These are phyloP conservation scores for Ajuga chamaepitys DNA, from an alignment of 257 asterid species.

Conservation along the genomic window DNA sequence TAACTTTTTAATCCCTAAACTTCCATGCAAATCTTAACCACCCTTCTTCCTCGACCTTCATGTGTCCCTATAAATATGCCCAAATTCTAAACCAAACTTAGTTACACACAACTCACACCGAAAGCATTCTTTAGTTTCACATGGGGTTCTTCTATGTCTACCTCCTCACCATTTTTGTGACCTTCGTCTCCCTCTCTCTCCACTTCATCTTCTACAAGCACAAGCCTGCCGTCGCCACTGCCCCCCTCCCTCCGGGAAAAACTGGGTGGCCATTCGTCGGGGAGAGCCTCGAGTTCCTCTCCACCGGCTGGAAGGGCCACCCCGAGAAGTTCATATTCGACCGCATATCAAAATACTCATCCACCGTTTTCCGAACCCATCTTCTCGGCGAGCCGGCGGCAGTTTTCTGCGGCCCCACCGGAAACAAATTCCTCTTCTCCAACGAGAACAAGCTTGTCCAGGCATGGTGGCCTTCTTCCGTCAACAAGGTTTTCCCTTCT, in stretches of 20 bases:
- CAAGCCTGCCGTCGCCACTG: slow-evolving; percentile 15
- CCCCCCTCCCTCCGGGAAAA: slow-evolving; percentile 36
- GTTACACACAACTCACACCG: slow-evolving; percentile 2
- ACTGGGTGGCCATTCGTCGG: slow-evolving; percentile 48
- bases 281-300: slow-evolving; percentile 45
- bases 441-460: slow-evolving; percentile 57
- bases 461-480: slow-evolving; percentile 50
- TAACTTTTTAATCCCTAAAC: too few relatives aligned
- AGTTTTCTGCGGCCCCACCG: slow-evolving; percentile 42
- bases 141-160: slow-evolving; percentile 55
- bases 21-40: too few relatives aligned
- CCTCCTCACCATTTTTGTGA: slow-evolving; percentile 37
- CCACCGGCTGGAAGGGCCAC: slow-evolving; percentile 46
- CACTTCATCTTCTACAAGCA: slow-evolving; percentile 47
- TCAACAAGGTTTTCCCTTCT: slow-evolving; percentile 50
- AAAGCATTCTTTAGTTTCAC: not conserved
- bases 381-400: slow-evolving; percentile 40
- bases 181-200: slow-evolving; percentile 39
- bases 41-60: not conserved
- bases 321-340: slow-evolving; percentile 53
- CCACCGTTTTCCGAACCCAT: slow-evolving; percentile 37
- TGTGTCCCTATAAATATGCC: slow-evolving; percentile 21
- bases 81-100: not conserved
- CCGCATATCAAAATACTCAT: slow-evolving; percentile 36
- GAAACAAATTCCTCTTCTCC: slow-evolving; percentile 51